Evolutionary conservation across 768 basidiomycete species (phyloP), one percentile per base, ranked within the genome.

Genomic region (Podaxis rugospora): DNA sequence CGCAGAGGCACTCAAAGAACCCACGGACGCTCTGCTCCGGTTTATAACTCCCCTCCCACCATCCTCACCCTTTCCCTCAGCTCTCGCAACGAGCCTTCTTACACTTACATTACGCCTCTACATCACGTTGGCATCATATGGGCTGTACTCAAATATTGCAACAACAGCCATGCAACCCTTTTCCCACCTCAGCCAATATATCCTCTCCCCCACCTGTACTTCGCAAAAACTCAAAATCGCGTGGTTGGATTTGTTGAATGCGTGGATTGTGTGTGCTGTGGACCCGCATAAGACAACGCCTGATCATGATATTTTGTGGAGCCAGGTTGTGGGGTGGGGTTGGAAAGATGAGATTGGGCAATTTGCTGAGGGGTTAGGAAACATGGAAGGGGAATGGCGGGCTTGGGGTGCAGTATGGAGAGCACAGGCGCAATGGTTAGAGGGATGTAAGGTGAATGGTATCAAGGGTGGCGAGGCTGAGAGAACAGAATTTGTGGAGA

Each of bases 221-320:
- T 78, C 78, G 10, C 62, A 56, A 57, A 67, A 57, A 23, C 76
- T 84, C 44, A 74, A 73, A 40, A 61, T 71, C 27, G 78, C 84
- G 2, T 94, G 89, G 83, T 73, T 82, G 4, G 72, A 75, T 9
- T 73, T 93, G 7, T 65, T 93, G 2, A 83, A 84, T 61, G 75
- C 79, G 0, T 98, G 94, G 95, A 88, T 79, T 5, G 77, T 83
- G 2, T 95, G 92, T 65, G 93, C 94, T 0, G 82, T 85, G n/a
- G 90, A 98, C 67, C 95, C 96, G 5, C 96, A 98, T 69, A 78
- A 80, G 57, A 95, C 93, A 5, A 89, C 86, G 2, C 93, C 93
- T 0, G 80, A 78, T 6, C 96, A 98, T 71, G 93, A 92, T 56
- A 85, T 98, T 52, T 73, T 90, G 7, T 98, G 96, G 95, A 92